phyloP scores from a whole-genome alignment of 768 basidiomycete species.

The Phylloporus sp. region DNA sequence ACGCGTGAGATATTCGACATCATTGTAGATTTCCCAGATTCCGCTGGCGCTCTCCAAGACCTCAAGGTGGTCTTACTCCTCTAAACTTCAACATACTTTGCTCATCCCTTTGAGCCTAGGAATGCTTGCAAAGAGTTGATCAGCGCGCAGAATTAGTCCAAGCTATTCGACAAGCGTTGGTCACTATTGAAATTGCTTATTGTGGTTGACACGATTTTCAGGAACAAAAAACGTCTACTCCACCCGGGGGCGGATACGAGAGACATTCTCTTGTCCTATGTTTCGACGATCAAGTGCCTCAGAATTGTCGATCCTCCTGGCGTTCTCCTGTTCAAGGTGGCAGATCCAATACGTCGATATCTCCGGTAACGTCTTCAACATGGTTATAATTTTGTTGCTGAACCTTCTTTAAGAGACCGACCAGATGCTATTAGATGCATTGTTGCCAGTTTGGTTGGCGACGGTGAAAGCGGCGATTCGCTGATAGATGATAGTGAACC shows the following conservation, averaged over 20 bases:
- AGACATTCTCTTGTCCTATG: conserved; percentile 84
- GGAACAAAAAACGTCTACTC: conserved; percentile 80
- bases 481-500: conserved; percentile 83
- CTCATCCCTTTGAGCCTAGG: conserved; percentile 35
- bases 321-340: conserved; percentile 88
- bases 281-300: conserved; percentile 86
- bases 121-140: conserved; percentile 76
- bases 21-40: conserved; percentile 91
- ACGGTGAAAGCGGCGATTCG: conserved; percentile 74
- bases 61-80: conserved; percentile 50
- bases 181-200: conserved; percentile 6
- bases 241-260: conserved; percentile 96
- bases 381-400: not conserved
- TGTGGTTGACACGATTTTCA: conserved; percentile 28
- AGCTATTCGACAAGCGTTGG: conserved; percentile 72
- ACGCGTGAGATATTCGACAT: conserved; percentile 91
- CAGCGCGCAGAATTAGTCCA: conserved; percentile 73
- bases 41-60: conserved; percentile 78
- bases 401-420: conserved; percentile 52
- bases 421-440: conserved; percentile 93
- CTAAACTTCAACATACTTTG: not conserved
- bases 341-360: conserved; percentile 87
- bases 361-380: conserved; percentile 52
- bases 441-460: conserved; percentile 85
- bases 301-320: conserved; percentile 90